A percentile compares a stretch with the other conserved stretches of the same genome.
These are phyloP conservation scores for Sugiyamaella chiloensis DNA, from an alignment of 805 yeast genomes.

Conservation along the genomic window DNA sequence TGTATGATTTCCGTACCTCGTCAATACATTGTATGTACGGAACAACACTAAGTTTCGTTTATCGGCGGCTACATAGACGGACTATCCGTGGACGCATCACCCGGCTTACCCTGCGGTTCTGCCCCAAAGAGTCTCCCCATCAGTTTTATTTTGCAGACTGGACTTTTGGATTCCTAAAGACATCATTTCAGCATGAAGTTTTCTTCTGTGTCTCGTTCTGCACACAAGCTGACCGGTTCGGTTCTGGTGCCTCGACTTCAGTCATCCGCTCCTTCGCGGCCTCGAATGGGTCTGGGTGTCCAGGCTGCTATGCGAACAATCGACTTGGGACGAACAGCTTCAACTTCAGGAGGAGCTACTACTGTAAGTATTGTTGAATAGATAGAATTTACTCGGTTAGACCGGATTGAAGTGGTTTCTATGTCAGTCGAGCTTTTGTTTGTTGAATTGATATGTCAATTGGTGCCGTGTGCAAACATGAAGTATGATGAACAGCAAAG, in stretches of 20 bases:
- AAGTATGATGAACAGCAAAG: too few relatives aligned
- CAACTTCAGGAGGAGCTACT: constrained; percentile 32
- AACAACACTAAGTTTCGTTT: too few relatives aligned
- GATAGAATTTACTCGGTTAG: background rate
- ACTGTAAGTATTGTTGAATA: constrained; percentile 29
- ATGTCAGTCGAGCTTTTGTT: background rate
- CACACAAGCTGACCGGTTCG: constrained; percentile 10
- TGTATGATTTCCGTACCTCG: too few relatives aligned
- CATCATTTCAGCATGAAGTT: constrained; percentile 11
- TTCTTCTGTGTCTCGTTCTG: constrained; percentile 13
- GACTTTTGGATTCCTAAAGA: constrained; percentile 2
- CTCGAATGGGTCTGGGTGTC: constrained; percentile 17
- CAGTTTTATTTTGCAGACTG: background rate
- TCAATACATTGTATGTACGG: too few relatives aligned
- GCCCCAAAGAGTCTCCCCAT: background rate
- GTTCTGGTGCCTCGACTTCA: constrained; percentile 9
- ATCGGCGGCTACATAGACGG: too few relatives aligned
- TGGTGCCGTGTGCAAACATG: too few relatives aligned
- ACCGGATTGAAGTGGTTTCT: background rate
- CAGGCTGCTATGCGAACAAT: constrained; percentile 32
- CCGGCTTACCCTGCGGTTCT: constrained; percentile 1
- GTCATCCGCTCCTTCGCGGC: constrained; percentile 11
- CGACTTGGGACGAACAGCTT: constrained; percentile 27
- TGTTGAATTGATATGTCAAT: background rate
- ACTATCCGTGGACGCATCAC: background rate